Evolutionary conservation across 495 filamentous ascomycete species (phyloP).

Genomic region (Aspergillus cavernicola): DNA sequence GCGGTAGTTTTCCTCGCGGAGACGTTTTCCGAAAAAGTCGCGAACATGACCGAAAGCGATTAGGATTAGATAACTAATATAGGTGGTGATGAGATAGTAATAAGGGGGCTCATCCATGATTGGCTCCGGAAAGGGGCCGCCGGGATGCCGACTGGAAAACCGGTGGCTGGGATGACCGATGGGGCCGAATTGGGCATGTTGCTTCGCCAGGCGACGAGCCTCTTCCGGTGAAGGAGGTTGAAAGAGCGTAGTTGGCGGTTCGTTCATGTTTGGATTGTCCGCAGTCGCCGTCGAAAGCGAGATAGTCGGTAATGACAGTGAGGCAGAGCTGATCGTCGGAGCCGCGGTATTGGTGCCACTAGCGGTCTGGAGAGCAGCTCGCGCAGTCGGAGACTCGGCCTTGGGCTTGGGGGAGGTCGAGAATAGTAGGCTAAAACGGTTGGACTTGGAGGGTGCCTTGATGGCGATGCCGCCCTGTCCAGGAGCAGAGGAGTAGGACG

Average conservation of each 20-base stretch:
- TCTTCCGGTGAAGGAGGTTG: constrained; percentile 87
- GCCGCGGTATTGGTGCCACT: constrained; percentile 48
- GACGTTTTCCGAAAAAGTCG: constrained; percentile 97
- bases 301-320: constrained; percentile 83
- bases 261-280: constrained; percentile 72
- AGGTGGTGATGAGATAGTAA: constrained; percentile 93
- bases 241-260: constrained; percentile 76
- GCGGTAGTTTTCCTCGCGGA: constrained; percentile 76
- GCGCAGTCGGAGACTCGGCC: constrained; percentile 41
- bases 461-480: constrained; percentile 47
- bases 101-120: constrained; percentile 95
- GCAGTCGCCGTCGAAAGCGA: constrained; percentile 84
- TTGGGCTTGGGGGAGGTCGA: constrained; percentile 56
- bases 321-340: constrained; percentile 64
- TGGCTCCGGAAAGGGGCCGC: constrained; percentile 71
- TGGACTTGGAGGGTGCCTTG: constrained; percentile 60
- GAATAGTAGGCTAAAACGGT: constrained; percentile 57
- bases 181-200: constrained; percentile 90
- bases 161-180: constrained; percentile 74
- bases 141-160: constrained; percentile 81
- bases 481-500: constrained; percentile 43
- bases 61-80: constrained; percentile 93
- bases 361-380: constrained; percentile 58
- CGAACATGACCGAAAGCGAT: constrained; percentile 93
- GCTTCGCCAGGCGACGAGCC: constrained; percentile 64